Evolutionary conservation across 345 rosid species (phyloP).

Genomic region (Rhizophora mangle): DNA sequence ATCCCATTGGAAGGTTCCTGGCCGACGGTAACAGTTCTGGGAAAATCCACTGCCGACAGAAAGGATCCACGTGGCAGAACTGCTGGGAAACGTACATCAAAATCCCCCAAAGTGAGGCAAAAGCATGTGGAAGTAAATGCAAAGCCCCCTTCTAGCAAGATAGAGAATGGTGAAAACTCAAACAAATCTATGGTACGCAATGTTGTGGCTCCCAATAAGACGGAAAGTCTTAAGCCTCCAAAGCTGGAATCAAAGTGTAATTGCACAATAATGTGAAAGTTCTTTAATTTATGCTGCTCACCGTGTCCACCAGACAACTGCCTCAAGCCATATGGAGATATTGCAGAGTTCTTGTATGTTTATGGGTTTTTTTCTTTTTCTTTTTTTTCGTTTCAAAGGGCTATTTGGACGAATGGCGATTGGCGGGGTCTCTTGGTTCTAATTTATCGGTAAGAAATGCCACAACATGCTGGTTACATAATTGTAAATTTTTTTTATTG

Average conservation of each 20-base stretch:
- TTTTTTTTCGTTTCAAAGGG: conserved; percentile 35
- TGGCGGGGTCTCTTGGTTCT: conserved; percentile 28
- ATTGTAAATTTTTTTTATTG: conserved; percentile 44
- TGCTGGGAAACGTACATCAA: conserved; percentile 42
- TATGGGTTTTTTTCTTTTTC: background rate
- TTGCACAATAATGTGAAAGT: conserved; percentile 88
- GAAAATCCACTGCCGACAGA: conserved; percentile 52
- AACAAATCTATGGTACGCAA: conserved; percentile 51
- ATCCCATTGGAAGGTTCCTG: conserved; percentile 49
- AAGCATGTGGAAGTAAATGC: conserved; percentile 49
- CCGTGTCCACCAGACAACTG: background rate
- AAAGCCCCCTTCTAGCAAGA: conserved; percentile 33
- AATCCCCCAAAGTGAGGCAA: conserved; percentile 52
- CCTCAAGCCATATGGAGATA: conserved; percentile 1
- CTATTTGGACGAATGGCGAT: conserved; percentile 36
- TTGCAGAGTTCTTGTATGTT: conserved; percentile 14
- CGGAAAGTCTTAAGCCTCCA: conserved; percentile 64
- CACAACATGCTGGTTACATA: conserved; percentile 38
- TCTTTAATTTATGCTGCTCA: background rate
- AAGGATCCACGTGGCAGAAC: conserved; percentile 49
- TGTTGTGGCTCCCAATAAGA: conserved; percentile 58
- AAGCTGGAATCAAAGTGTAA: conserved; percentile 96
- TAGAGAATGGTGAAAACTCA: conserved; percentile 80
- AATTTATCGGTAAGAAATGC: conserved; percentile 32
- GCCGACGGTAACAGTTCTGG: conserved; percentile 70